Evolutionary conservation across 257 asterid genomes (phyloP), one percentile per base, ranked within the genome.

Genomic region (Leonotis leonurus): DNA sequence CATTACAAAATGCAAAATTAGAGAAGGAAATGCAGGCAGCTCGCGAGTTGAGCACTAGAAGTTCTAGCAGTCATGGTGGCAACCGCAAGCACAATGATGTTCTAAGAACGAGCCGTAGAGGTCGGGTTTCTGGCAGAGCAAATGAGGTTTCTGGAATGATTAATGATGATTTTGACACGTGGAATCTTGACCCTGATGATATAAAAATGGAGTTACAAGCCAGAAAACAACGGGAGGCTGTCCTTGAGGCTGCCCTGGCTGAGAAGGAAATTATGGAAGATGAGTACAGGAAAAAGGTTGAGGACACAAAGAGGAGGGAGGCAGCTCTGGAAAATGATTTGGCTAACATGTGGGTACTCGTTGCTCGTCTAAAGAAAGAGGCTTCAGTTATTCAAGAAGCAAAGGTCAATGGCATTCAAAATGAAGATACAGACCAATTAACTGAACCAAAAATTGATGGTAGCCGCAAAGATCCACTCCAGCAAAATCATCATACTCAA

Each of bases 301-400:
- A 87, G 56, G 99, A 85, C 73, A 78, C 86, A 5, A 90, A 85
- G 94, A 84, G 81, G 78, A 85, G 94, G 74, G 99, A 94, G 78
- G 81, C 94, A 0, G 76, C 84, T 68, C 72, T 94, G 66, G 99
- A 94, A 67, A 94, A 94, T 81, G 99, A 94, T 70, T 76, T 94
- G 70, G 96, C 99, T 36, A 94, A 94, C 63, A 94, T 94, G 99
- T 94, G 99, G 99, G 95, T 94, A 68, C 90, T 89, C 21, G 93
- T 94, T 75, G 90, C 99, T 64, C 97, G 84, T 83, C 81, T 94
- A 63, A 93, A 85, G 80, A 87, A 83, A 78, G 90, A 87, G 65
- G 87, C 72, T 22, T 76, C 79, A 16, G 75, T 63, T 39, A 17
- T 53, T 12, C 80, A 73, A 41, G 90, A 81, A 60, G 48, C 73